Base-by-base conservation (phyloP, 116 monocot genomes). In the Phalaenopsis hybrid region DNA sequence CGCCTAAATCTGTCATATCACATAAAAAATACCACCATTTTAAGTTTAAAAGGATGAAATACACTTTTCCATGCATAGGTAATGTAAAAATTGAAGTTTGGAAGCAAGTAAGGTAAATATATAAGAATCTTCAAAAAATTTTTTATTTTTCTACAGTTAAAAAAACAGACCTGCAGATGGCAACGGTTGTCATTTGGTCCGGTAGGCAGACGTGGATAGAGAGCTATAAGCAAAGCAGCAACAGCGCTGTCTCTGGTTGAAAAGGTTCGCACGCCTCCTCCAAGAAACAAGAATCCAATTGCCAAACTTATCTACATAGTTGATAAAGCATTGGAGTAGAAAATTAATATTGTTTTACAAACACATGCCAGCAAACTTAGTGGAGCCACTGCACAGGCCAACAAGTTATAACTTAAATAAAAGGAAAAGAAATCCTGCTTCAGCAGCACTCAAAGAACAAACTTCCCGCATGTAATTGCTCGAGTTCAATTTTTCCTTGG, bases 121-220 rank as follows among this genome's bases (percentile, higher is more conserved):
- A 41, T 4, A 41, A 41, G 41, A 41, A 41, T 41, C 41, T 41
- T 41, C 41, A 41, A 41, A 41, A 3, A 3, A 3, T 2, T 2
- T 15, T 51, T 77, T 12, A 52, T 28, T 77, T 51, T 51, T 25
- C 10, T 16, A 25, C 12, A 28, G 12, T 11, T 8, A 51, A 49
- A 77, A 28, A 75, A 51, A 63, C 70, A 75, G 72, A 91, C 97
- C 97, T 97, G 97, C 72, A 97, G 94, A 80, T 94, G 94, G 69
- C 94, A 97, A 45, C 97, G 92, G 81, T 97, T 97, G 58, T 97
- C 97, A 93, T 94, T 94, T 88, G 94, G 97, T 59, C 93, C 94
- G 63, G 94, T 85, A 74, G 97, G 97, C 69, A 97, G 86, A 72
- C 97, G 94, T 72, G 97, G 97, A 82, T 97, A 97, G 79, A 97